Evolutionary conservation across 2,329 filamentous ascomycete genomes (phyloP).

Genomic region (Pseudocercospora fuligena): DNA sequence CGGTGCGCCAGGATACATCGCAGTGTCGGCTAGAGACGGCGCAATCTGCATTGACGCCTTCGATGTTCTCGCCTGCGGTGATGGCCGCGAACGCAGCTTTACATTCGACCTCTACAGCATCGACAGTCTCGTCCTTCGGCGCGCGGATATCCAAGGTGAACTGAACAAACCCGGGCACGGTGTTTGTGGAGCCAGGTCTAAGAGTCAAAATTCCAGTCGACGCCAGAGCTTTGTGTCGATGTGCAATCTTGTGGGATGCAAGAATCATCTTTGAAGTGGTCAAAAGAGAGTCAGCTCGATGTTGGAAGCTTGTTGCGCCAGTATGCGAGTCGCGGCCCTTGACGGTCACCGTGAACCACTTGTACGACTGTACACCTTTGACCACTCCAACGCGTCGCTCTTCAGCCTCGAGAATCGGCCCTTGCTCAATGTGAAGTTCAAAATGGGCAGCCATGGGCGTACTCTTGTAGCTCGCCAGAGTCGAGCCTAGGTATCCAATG

Average conservation of each 20-base stretch:
- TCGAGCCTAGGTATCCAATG: constrained; percentile 70
- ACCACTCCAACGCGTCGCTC: constrained; percentile 71
- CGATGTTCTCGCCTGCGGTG: constrained; percentile 61
- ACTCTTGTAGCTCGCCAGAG: constrained; percentile 60
- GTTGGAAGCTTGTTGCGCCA: constrained; percentile 71
- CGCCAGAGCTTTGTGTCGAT: constrained; percentile 64
- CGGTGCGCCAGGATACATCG: constrained; percentile 62
- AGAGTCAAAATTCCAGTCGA: constrained; percentile 72
- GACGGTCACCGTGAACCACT: constrained; percentile 72
- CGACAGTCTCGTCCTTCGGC: constrained; percentile 60
- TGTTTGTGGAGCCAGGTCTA: constrained; percentile 73
- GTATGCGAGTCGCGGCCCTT: constrained; percentile 73
- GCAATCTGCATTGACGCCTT: constrained; percentile 50
- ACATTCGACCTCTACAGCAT: constrained; percentile 62
- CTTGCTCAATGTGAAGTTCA: constrained; percentile 85
- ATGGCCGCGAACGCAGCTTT: constrained; percentile 64
- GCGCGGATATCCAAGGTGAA: constrained; percentile 73
- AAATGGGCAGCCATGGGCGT: constrained; percentile 77
- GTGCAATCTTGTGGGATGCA: constrained; percentile 66
- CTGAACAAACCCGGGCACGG: constrained; percentile 69
- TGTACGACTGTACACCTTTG: constrained; percentile 73
- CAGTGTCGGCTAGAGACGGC: constrained; percentile 49
- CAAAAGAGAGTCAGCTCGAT: constrained; percentile 71
- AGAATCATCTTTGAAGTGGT: constrained; percentile 71
- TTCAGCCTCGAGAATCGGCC: constrained; percentile 71